Evolutionary conservation across 2,329 filamentous ascomycete species (phyloP), one percentile per base, ranked within the genome.

Genomic region (Monosporascus ibericus): DNA sequence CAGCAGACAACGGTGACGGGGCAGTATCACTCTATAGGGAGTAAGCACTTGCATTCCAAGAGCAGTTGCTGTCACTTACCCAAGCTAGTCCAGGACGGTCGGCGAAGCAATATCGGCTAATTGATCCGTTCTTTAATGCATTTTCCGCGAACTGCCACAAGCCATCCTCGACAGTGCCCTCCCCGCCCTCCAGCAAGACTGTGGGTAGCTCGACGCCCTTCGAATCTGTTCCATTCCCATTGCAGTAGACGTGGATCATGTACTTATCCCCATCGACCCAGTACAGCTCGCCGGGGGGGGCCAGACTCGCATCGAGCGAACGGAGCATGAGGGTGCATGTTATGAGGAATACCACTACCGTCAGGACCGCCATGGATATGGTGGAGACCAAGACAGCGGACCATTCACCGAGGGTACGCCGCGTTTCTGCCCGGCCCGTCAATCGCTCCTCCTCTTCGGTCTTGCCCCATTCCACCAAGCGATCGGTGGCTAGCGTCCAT

Each of bases 101-200:
- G 67, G 90, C 92, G 70, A 96, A 96, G 77, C 94, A 99, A 73
- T 95, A 97, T 54, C 92, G 85, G 52, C 78, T 75, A 61, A 99
- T 94, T 46, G 87, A 88, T 39, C 90, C 89, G 62, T 94, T 94
- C 58, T 83, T 77, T 58, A 91, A 76, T 1, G 88, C 85, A 51
- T 84, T 78, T 54, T 91, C 83, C 11, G 90, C 88, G 72, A 95
- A 90, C 50, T 85, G 80, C 72, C 91, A 87, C 51, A 99, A 78
- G 6, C 86, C 84, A 60, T 88, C 75, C 67, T 95, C 91, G 17
- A 90, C 85, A 0, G 92, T 85, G 22, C 81, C 75, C 63, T 95
- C 89, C 18, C 90, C 92, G 3, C 85, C 90, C 67, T 97, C 92
- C 3, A 97, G 76, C 11, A 99, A 75, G 5, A 97, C 81, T 0